These are phyloP conservation scores for Coniochaeta prunicola DNA, from an alignment of 2,329 filamentous ascomycete genomes.

Conservation along the genomic window DNA sequence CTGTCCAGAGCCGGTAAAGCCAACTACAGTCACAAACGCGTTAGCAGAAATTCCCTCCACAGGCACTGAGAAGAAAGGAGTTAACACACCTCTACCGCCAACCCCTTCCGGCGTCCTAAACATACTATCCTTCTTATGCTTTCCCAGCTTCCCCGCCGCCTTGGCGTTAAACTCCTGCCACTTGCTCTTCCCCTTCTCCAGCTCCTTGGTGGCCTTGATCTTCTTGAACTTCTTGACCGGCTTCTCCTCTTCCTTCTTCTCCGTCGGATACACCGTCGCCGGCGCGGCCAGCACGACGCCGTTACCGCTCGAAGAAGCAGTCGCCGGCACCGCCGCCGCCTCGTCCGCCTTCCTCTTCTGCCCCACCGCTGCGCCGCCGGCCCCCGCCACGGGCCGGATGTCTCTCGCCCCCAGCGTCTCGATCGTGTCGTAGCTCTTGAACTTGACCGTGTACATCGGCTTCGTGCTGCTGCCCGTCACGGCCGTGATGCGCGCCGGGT, in stretches of 20 bases:
- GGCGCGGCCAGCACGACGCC: slow-evolving; percentile 48
- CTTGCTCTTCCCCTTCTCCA: slow-evolving; percentile 84
- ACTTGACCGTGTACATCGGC: slow-evolving; percentile 90
- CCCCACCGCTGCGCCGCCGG: slow-evolving; percentile 17
- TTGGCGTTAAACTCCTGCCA: slow-evolving; percentile 92
- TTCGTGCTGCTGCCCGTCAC: slow-evolving; percentile 88
- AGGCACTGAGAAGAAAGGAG: not conserved
- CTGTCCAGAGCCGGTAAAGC: slow-evolving; percentile 92
- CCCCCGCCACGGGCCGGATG: slow-evolving; percentile 77
- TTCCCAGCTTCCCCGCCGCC: slow-evolving; percentile 46
- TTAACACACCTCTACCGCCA: slow-evolving; percentile 68
- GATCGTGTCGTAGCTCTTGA: slow-evolving; percentile 82
- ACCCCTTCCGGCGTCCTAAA: slow-evolving; percentile 86
- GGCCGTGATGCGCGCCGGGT: slow-evolving; percentile 85
- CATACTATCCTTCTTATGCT: slow-evolving; percentile 84
- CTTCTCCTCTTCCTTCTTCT: slow-evolving; percentile 61
- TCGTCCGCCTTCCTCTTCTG: slow-evolving; percentile 40
- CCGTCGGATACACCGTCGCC: slow-evolving; percentile 47
- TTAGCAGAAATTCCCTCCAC: slow-evolving; percentile 18
- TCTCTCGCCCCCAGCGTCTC: slow-evolving; percentile 79
- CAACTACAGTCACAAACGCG: slow-evolving; percentile 53
- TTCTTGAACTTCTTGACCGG: slow-evolving; percentile 77
- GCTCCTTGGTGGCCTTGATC: slow-evolving; percentile 82
- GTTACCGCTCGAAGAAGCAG: slow-evolving; percentile 20
- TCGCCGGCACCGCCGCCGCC: slow-evolving; percentile 15